These are phyloP conservation scores for Plantago coronopus DNA, from an alignment of 305 asterid genomes.

Conservation along the genomic window DNA sequence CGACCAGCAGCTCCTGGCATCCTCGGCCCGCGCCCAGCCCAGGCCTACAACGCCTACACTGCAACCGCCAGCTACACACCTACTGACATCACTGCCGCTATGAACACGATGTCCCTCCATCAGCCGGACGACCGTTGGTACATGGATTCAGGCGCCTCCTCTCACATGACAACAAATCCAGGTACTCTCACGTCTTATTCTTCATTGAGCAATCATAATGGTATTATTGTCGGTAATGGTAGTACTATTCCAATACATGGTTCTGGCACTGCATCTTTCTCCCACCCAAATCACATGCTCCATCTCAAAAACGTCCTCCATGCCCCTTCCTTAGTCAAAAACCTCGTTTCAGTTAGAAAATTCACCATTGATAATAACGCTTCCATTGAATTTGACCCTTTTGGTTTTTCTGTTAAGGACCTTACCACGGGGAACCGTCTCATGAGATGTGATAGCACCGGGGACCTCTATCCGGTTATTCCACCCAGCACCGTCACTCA, in stretches of 20 bases:
- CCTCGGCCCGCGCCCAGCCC: no score
- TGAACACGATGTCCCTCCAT: not conserved
- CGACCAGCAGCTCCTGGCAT: no score
- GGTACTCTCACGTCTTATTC: no score
- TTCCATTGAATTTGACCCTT: not conserved
- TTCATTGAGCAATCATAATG: not conserved
- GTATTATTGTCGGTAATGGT: not conserved
- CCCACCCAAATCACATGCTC: no score
- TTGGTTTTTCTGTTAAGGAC: not conserved
- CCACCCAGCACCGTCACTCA: no score
- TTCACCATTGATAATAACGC: not conserved
- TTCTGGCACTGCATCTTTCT: not conserved
- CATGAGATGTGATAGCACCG: no score
- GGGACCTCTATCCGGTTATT: no score
- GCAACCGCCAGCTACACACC: not conserved
- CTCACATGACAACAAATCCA: no score
- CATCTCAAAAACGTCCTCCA: not conserved
- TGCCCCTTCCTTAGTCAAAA: not conserved
- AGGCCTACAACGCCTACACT: not conserved
- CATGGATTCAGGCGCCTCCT: no score
- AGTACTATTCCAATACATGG: not conserved
- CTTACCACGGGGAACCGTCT: no score
- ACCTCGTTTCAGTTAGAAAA: not conserved
- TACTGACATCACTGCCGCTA: not conserved
- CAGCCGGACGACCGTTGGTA: not conserved